Percentiles rank a stretch among this genome's conserved stretches.
phyloP scores from a whole-genome alignment of 148 eudicot genomes.

The Agrostemma githago region DNA sequence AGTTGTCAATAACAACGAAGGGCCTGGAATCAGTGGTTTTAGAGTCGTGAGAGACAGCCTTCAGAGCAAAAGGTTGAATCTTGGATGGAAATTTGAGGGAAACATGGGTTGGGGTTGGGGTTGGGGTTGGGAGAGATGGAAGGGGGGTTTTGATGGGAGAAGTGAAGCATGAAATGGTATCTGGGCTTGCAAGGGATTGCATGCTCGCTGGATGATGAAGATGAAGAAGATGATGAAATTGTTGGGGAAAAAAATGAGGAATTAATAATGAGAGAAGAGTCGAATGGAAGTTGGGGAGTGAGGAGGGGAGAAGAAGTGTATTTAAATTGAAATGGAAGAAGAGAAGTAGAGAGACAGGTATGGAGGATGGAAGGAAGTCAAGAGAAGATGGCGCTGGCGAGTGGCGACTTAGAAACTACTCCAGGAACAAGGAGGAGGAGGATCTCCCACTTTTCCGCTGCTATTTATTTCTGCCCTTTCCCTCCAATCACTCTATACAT shows the following conservation, averaged over 20 bases:
- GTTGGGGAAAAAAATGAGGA: not conserved
- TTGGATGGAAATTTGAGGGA: conserved; percentile 12
- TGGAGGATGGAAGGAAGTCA: conserved; percentile 1
- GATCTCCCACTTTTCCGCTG: not conserved
- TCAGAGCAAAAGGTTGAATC: conserved; percentile 15
- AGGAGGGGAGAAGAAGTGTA: no score
- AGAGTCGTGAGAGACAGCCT: conserved; percentile 19
- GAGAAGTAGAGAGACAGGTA: not conserved
- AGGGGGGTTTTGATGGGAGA: conserved; percentile 13
- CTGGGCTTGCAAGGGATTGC: conserved; percentile 25
- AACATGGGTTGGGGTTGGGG: not conserved
- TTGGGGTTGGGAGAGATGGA: not conserved
- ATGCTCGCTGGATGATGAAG: no score
- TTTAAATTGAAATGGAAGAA: not conserved
- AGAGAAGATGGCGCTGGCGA: not conserved
- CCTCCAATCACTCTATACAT: not conserved
- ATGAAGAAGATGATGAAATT: not conserved
- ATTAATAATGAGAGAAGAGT: not conserved
- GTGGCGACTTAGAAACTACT: no score
- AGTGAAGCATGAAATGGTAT: conserved; percentile 10
- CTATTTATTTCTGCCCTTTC: not conserved
- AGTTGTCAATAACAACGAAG: conserved; percentile 82
- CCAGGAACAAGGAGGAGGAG: not conserved
- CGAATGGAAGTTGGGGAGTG: not conserved
- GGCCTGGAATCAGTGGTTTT: conserved; percentile 33